phyloP scores from a whole-genome alignment of 2,329 filamentous ascomycete genomes.

The Microdochium trichocladiopsis region DNA sequence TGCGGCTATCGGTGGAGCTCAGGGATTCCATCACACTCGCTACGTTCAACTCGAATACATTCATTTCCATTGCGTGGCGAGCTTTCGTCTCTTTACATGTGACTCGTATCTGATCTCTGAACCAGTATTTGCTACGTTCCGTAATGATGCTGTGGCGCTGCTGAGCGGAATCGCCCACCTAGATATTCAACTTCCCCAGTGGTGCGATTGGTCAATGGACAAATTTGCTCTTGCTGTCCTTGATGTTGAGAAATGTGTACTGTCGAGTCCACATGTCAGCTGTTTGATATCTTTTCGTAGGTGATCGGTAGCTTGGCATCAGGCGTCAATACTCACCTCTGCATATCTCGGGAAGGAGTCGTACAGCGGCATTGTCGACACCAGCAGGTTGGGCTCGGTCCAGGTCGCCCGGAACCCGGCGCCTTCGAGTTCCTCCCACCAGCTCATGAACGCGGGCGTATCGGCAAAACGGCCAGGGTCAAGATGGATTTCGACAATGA shows the following conservation, averaged over 20 bases:
- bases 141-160: not conserved
- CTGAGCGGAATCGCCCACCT: too few species aligned
- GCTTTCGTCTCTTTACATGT: too few species aligned
- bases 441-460: not conserved
- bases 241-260: not conserved
- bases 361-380: not conserved
- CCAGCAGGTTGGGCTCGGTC: not conserved
- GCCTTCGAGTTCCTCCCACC: not conserved
- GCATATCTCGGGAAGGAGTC: not conserved
- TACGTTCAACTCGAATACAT: too few species aligned
- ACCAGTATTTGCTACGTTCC: too few species aligned
- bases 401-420: not conserved
- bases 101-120: too few species aligned
- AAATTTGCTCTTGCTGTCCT: not conserved
- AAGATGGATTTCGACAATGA: slow-evolving; percentile 11
- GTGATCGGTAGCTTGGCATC: not conserved
- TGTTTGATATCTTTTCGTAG: not conserved
- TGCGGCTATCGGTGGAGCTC: too few species aligned
- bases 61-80: too few species aligned
- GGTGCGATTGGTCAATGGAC: too few species aligned
- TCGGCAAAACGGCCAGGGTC: not conserved
- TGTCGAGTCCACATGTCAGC: not conserved
- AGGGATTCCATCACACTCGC: too few species aligned
- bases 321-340: not conserved
- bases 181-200: too few species aligned